Evolutionary conservation across 345 rosid species (phyloP).

Genomic region (Nephelium lappaceum): DNA sequence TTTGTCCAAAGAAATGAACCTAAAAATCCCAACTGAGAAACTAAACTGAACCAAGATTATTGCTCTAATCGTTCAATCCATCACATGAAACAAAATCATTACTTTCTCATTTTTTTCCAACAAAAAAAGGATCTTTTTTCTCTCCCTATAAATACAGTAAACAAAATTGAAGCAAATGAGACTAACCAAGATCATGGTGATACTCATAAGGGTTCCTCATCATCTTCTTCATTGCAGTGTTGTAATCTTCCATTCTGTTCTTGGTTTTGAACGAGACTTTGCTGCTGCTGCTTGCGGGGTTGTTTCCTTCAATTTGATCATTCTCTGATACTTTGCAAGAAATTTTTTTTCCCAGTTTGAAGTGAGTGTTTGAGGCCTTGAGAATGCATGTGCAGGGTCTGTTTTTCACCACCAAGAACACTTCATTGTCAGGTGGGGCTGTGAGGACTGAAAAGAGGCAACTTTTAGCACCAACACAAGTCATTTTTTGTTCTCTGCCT

Average conservation of each 20-base stretch:
- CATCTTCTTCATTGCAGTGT: conserved; percentile 81
- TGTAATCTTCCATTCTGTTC: conserved; percentile 68
- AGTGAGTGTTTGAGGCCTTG: conserved; percentile 24
- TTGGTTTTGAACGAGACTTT: conserved; percentile 41
- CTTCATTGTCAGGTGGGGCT: conserved; percentile 26
- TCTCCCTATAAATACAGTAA: not conserved
- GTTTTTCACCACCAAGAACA: conserved; percentile 2
- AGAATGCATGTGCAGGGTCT: conserved; percentile 24
- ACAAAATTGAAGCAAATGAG: not conserved
- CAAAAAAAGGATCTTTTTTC: too few relatives aligned
- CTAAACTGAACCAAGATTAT: not conserved
- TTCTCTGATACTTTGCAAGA: conserved; percentile 47
- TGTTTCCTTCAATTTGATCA: conserved; percentile 38
- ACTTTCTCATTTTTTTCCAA: not conserved
- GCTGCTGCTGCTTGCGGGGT: conserved; percentile 25
- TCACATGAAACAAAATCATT: not conserved
- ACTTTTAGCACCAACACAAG: conserved; percentile 27
- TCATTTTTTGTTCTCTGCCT: conserved; percentile 32
- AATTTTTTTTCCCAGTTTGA: conserved; percentile 36
- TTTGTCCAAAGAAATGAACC: not conserved
- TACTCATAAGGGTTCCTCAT: conserved; percentile 94
- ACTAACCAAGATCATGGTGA: conserved; percentile 86
- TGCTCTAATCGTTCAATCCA: not conserved
- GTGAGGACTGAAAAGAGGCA: conserved; percentile 30
- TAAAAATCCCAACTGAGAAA: not conserved